Evolutionary conservation across 1,284 basidiomycete species (phyloP), one percentile per base, ranked within the genome.

Genomic region (Irpex sp.): DNA sequence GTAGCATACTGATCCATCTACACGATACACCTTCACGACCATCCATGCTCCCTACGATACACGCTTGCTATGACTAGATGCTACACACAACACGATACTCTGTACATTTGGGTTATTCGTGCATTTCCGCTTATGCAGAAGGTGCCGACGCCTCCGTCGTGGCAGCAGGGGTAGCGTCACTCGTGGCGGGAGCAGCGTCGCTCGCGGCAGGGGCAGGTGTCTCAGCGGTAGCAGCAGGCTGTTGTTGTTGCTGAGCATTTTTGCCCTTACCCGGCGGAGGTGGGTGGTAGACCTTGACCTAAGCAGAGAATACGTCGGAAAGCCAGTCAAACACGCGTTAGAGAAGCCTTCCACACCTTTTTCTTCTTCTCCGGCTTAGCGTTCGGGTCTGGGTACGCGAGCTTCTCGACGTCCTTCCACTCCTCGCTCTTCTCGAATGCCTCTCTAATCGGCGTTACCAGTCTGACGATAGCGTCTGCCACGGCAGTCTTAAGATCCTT

Each of bases 401-500:
- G 76, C 70, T 84, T 84, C 73, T 93, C 91, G 7, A 90, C 80
- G 72, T 84, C 84, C 75, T 92, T 85, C 88, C 95, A 98, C 73
- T 94, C 93, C 68, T 89, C 84, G 69, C 87, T 87, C 63, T 78
- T 84, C 69, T 89, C 85, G 70, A 93, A 97, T 58, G 86, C 82
- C 68, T 86, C 83, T 68, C 91, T 85, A 59, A 99, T 90, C 0
- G 97, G 97, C 36, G 85, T 87, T 47, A 99, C 78, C 36, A 99
- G 77, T n/a, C 79, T 79, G 69, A 85, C 83, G 70, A 99, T 89
- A 4, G 89, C 91, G 36, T 87, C 86, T n/a, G 86, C 82, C 5
- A 98, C 93, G 0, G 87, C 86, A 6, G 77, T 77, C 81, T 99
- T 99, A 70, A 99, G 78, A 75, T 98, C 97, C 36, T 88, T 89